A percentile compares a stretch with the other conserved stretches of the same genome.
Evolutionary conservation across 1,139 yeast genomes (phyloP).

Genomic region (Suhomyces kunorum): DNA sequence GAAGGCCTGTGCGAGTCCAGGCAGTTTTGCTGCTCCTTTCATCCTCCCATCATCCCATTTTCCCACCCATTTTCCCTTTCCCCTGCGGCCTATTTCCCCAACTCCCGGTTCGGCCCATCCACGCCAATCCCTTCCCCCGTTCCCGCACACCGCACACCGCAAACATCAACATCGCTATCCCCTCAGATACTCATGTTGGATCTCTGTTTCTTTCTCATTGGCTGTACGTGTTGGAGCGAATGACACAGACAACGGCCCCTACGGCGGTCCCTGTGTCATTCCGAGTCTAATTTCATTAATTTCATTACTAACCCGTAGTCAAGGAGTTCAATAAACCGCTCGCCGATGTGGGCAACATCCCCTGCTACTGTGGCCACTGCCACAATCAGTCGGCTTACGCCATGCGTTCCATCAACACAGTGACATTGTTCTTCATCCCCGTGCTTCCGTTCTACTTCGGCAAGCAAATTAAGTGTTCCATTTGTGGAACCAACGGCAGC

Average conservation of each 20-base stretch:
- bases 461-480: conserved; percentile 43
- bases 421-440: conserved; percentile 50
- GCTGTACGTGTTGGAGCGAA: conserved; percentile 13
- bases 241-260: background rate
- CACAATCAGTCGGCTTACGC: conserved; percentile 50
- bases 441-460: conserved; percentile 44
- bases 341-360: conserved; percentile 18
- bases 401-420: conserved; percentile 41
- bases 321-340: conserved; percentile 22
- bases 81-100: too few species aligned
- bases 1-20: too few species aligned
- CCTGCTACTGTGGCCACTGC: conserved; percentile 30
- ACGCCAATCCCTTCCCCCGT: too few species aligned
- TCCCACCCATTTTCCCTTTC: too few species aligned
- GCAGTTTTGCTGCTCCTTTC: too few species aligned
- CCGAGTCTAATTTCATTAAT: background rate
- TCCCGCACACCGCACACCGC: background rate
- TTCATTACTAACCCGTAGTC: conserved; percentile 16
- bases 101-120: too few species aligned
- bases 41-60: too few species aligned
- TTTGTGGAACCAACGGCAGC: conserved; percentile 47
- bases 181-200: conserved; percentile 11
- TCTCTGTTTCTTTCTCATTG: conserved; percentile 15
- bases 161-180: background rate
- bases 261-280: background rate